Percentiles rank a stretch among this genome's conserved stretches.
phyloP scores from a whole-genome alignment of 176 grass and related monocot species.

The Bolboschoenus planiculmis region DNA sequence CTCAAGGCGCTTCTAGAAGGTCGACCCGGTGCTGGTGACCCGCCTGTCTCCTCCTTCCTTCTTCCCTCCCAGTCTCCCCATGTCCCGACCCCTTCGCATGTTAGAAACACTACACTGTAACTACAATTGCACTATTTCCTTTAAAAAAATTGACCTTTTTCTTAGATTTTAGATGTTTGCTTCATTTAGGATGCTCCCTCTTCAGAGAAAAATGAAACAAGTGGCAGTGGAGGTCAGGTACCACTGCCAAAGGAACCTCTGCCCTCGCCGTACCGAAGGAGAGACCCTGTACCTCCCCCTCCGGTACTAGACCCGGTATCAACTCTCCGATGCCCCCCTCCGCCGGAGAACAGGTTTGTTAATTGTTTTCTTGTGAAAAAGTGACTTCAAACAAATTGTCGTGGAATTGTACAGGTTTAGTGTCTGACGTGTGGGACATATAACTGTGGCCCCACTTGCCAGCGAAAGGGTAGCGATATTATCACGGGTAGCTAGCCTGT shows the following conservation, averaged over 20 bases:
- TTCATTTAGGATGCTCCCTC: neutral
- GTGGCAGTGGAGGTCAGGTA: neutral
- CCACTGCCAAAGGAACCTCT: neutral
- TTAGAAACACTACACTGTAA: neutral
- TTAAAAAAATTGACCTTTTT: neutral
- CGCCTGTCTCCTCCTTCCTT: slow-evolving; percentile 10
- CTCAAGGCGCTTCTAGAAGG: slow-evolving; percentile 43
- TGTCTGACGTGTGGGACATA: neutral
- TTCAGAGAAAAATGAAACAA: slow-evolving; percentile 1
- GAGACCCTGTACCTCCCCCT: slow-evolving; percentile 14
- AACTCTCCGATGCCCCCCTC: neutral
- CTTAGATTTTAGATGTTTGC: neutral
- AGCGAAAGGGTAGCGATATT: neutral
- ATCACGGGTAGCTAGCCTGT: neutral
- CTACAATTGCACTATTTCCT: neutral
- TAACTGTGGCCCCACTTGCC: slow-evolving; percentile 2
- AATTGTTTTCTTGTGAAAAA: neutral
- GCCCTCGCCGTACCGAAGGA: slow-evolving; percentile 32
- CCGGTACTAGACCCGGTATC: neutral
- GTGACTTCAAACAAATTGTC: neutral
- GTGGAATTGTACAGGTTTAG: neutral
- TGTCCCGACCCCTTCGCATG: slow-evolving; percentile 13
- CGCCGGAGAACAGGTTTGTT: slow-evolving; percentile 27
- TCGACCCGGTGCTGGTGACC: slow-evolving; percentile 17
- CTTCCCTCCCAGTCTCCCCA: slow-evolving; percentile 1